Percentiles rank a stretch among this genome's conserved stretches.
Conservation (phyloP, 495 filamentous ascomycete genomes). For the Xylaria venustula region DNA sequence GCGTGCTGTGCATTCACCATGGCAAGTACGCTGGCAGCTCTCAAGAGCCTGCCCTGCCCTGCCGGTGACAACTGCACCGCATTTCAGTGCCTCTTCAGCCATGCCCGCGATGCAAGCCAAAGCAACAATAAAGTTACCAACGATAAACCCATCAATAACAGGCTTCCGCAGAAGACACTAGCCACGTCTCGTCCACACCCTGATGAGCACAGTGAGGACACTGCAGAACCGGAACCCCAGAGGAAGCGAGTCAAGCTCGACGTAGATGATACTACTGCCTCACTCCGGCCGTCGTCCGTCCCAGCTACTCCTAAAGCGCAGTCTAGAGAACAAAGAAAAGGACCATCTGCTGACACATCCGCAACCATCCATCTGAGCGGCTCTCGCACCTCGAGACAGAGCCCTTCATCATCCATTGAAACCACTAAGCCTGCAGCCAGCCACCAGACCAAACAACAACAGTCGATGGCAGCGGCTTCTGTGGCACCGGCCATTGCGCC, state of each 20-base stretch:
- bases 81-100: slow-evolving; percentile 41
- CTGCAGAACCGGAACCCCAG: neutral
- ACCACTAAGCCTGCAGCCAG: neutral
- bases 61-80: slow-evolving; percentile 46
- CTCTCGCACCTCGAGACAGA: neutral
- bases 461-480: neutral
- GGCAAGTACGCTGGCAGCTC: slow-evolving; percentile 65
- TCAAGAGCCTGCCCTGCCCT: slow-evolving; percentile 66
- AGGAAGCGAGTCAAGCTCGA: slow-evolving; percentile 26
- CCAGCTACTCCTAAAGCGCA: neutral
- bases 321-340: neutral
- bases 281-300: neutral
- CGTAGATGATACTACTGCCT: slow-evolving; percentile 7
- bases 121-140: neutral
- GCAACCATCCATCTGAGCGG: neutral
- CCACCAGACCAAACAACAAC: neutral
- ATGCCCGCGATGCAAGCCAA: slow-evolving; percentile 27
- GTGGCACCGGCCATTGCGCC: slow-evolving; percentile 2
- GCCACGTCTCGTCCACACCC: slow-evolving; percentile 1
- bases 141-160: neutral
- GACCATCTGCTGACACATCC: neutral
- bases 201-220: neutral
- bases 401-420: neutral
- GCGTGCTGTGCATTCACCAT: slow-evolving; percentile 40
- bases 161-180: neutral